Base-by-base conservation (phyloP, 306 rosid genomes). In the Corylus americana region DNA sequence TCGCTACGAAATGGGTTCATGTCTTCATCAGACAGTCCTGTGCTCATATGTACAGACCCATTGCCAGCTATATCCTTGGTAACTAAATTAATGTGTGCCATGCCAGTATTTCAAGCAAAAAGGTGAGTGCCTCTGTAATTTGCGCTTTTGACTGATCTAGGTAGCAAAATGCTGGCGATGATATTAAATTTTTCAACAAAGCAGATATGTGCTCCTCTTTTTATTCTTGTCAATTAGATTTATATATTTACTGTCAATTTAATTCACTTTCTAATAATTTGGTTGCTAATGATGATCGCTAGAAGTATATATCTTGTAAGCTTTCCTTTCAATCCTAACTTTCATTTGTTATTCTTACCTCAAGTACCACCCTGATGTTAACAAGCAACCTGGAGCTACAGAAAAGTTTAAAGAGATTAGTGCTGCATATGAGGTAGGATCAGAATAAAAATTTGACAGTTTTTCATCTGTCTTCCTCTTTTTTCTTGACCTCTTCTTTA, bases 301-400 rank as follows among this genome's bases (percentile, higher is more conserved):
- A 39, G 62, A 64, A 16, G 18, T 31, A 0, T 79, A 78, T 47
- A 67, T 42, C 48, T 78, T 6, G 29, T 70, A 58, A 58, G 17
- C 16, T 9, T 80, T 78, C 51, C 31, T 77, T 49, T 66, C 22
- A 55, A 74, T 71, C 18, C 78, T 89, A 73, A 87, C 81, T 70
- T 84, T 42, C 71, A 29, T 58, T 17, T 68, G 14, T 71, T 55
- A 45, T 83, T 16, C 72, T 73, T 31, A 75, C 76, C 86, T 70
- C 37, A 84, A 95, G 98, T 95, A 86, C 85, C 98, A 95, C 80
- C 98, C 98, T 78, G 98, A 95, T 81, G 98, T 92, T 74, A 95
- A 95, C 85, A 95, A 95, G 89, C 94, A 95, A 78, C 96, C 98
- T 11, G 98, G 94, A 18, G 98, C 98, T 51, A 90, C 98, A 18